A percentile compares a stretch with the other conserved stretches of the same genome.
phyloP scores from a whole-genome alignment of 1,139 yeast genomes.

The Spathaspora sp. region DNA sequence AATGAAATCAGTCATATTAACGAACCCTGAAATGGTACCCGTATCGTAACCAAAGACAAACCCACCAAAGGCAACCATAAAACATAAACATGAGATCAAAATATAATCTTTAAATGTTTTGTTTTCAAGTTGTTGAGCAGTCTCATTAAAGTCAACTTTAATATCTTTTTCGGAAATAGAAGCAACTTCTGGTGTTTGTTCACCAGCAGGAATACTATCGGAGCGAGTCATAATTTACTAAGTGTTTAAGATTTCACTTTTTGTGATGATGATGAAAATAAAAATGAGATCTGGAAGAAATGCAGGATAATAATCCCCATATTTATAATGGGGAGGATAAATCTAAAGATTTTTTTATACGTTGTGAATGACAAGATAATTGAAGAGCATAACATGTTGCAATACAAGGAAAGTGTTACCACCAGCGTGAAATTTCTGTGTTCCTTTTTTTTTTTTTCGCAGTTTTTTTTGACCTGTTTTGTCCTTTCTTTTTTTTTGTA shows the following conservation, averaged over 20 bases:
- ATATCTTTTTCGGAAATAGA: slow-evolving; percentile 11
- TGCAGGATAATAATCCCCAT: background rate
- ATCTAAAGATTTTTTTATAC: background rate
- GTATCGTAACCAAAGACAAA: slow-evolving; percentile 72
- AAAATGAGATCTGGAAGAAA: background rate
- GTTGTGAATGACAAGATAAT: background rate
- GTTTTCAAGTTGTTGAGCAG: slow-evolving; percentile 15
- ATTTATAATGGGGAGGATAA: slow-evolving; percentile 2
- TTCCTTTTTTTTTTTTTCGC: background rate
- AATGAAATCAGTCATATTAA: slow-evolving; percentile 56
- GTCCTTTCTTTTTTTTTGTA: background rate
- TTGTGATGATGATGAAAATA: background rate
- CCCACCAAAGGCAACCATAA: slow-evolving; percentile 58
- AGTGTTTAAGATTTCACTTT: no score
- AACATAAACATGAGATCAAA: slow-evolving; percentile 35
- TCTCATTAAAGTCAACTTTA: slow-evolving; percentile 7
- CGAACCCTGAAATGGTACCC: slow-evolving; percentile 68
- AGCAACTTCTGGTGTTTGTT: slow-evolving; percentile 10
- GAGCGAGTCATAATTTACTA: slow-evolving; percentile 5
- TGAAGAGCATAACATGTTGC: slow-evolving; percentile 16
- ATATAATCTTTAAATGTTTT: slow-evolving; percentile 31
- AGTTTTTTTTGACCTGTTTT: background rate
- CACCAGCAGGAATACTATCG: slow-evolving; percentile 8
- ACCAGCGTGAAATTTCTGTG: slow-evolving; percentile 2
- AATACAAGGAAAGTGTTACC: slow-evolving; percentile 3